Evolutionary conservation across 495 filamentous ascomycete genomes (phyloP).

Genomic region (Xylaria sp.): DNA sequence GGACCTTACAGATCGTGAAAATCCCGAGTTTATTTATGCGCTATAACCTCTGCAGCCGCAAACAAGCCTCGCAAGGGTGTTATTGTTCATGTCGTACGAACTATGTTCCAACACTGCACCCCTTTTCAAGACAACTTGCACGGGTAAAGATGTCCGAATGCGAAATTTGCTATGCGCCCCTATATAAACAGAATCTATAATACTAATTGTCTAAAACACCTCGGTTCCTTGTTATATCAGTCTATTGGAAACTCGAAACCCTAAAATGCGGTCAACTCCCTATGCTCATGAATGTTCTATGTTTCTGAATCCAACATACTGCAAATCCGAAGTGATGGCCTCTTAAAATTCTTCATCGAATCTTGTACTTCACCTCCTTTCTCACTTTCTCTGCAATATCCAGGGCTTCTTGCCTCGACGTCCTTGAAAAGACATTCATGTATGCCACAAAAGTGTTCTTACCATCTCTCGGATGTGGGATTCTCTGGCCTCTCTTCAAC

Average conservation of each 20-base stretch:
- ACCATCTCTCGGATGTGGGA: constrained; percentile 40
- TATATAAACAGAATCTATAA: neutral
- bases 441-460: constrained; percentile 43
- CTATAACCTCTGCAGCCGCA: constrained; percentile 46
- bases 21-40: constrained; percentile 71
- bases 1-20: constrained; percentile 74
- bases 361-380: constrained; percentile 38
- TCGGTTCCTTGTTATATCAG: neutral
- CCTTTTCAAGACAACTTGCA: neutral
- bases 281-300: neutral
- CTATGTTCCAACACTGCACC: neutral
- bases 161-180: neutral
- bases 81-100: neutral
- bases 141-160: neutral
- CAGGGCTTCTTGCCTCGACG: constrained; percentile 38
- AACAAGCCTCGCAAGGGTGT: neutral
- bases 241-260: neutral
- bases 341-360: constrained; percentile 27
- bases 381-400: constrained; percentile 36
- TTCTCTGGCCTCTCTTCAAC: constrained; percentile 40
- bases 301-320: neutral
- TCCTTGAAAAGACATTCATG: constrained; percentile 46
- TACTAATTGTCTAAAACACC: neutral
- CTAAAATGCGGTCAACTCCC: neutral
- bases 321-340: neutral